Evolutionary conservation across 306 rosid species (phyloP).

Genomic region (Prinsepia uniflora): DNA sequence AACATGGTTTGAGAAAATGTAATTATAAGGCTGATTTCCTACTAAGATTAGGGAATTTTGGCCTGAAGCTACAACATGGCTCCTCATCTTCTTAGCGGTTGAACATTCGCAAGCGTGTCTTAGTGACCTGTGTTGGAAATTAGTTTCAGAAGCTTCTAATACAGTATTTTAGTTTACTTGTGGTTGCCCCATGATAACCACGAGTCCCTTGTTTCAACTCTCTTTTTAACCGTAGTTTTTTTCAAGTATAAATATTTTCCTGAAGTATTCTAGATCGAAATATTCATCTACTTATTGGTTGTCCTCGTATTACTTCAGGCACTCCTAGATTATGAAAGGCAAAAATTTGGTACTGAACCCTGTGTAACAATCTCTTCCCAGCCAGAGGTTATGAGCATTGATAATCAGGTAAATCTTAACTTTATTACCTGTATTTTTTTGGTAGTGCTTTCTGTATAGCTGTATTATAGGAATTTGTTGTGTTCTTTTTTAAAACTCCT

Average conservation of each 20-base stretch:
- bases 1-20: neutral
- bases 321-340: constrained; percentile 94
- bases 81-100: neutral
- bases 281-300: constrained; percentile 5
- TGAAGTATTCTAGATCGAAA: neutral
- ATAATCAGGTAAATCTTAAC: constrained; percentile 60
- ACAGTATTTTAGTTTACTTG: neutral
- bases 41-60: neutral
- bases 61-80: neutral
- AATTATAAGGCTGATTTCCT: neutral
- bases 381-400: constrained; percentile 62
- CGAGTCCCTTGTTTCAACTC: constrained; percentile 8
- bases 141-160: neutral
- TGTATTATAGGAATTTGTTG: neutral
- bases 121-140: neutral
- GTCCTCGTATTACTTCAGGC: constrained; percentile 52
- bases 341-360: constrained; percentile 73
- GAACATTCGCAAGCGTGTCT: neutral
- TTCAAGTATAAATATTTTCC: neutral
- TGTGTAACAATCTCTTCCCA: constrained; percentile 61
- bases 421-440: neutral
- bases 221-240: neutral
- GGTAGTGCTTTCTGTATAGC: constrained; percentile 3
- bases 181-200: neutral
- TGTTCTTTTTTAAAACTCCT: neutral